Evolutionary conservation across 257 asterid genomes (phyloP), one percentile per base, ranked within the genome.

Genomic region (Lycium barbarum): DNA sequence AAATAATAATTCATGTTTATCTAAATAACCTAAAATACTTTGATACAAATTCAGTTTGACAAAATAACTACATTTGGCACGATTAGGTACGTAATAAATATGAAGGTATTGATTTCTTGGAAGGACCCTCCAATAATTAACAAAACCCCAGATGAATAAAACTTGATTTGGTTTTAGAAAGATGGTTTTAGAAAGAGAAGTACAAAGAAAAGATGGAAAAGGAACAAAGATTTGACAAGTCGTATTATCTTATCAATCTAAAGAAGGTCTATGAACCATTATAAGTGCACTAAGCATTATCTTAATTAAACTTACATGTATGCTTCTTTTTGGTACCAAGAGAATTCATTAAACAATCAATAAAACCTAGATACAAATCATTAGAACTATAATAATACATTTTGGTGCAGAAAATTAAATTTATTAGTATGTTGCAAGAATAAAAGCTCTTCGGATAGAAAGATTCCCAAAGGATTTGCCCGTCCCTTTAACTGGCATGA

Each of bases 361-460:
- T 45, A 36, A 72, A 45, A 53, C 65, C 65, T 78, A 26, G 15
- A 53, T 53, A 78, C 82, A 51, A 51, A 53, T 78, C 20, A 78
- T 13, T 76, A 51, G 82, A 15, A 33, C 33, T 78, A 76, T 26
- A 53, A 76, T 51, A 76, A 51, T 76, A 14, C 82, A 76, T 51
- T 76, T 51, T 51, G 40, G 81, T 49, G 81, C 81, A 14, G 6
- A 26, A 26, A 53, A 26, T 74, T 49, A 78, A 78, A 26, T 49
- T 14, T 53, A 78, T 78, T 53, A 70, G 33, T 70, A 53, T 76
- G n/a, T 53, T 26, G 82, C 12, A 78, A 78, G 82, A 78, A 78
- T 53, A 78, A 78, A 72, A 78, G 65, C 43, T 53, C 47, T 78
- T 53, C 33, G 82, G 82, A 78, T 78, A 26, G 65, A 78, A 78